phyloP scores from a whole-genome alignment of 2,329 filamentous ascomycete genomes.

The Aspergillus costaricaensis region DNA sequence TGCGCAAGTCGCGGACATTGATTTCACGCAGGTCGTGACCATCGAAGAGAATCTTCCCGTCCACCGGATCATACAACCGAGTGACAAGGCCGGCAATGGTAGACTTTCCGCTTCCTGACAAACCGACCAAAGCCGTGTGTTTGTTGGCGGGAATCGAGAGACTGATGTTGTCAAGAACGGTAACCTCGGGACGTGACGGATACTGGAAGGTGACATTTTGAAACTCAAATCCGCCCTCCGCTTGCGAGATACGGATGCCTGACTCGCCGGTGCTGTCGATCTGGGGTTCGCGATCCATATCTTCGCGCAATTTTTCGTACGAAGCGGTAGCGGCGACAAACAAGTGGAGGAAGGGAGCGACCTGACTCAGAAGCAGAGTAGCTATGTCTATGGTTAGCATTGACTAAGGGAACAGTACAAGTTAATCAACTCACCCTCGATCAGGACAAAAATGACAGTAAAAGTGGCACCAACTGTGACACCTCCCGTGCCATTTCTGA shows the following conservation, averaged over 20 bases:
- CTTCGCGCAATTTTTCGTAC: conserved; percentile 59
- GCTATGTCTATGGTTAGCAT: conserved; percentile 27
- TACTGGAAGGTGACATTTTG: conserved; percentile 34
- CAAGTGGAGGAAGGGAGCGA: conserved; percentile 46
- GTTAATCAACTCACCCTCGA: conserved; percentile 33
- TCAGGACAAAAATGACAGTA: conserved; percentile 43
- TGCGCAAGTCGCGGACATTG: conserved; percentile 31
- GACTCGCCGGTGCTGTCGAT: conserved; percentile 45
- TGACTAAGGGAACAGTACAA: background rate
- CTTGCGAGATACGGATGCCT: conserved; percentile 26
- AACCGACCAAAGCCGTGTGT: conserved; percentile 67
- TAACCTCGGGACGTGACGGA: conserved; percentile 44
- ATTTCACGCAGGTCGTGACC: conserved; percentile 39
- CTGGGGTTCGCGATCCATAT: conserved; percentile 55
- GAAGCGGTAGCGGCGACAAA: conserved; percentile 55
- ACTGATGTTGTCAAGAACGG: conserved; percentile 38
- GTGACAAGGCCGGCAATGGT: conserved; percentile 73
- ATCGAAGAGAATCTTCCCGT: conserved; percentile 42
- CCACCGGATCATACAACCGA: conserved; percentile 64
- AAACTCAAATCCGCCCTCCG: conserved; percentile 36
- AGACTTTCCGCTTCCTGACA: conserved; percentile 73
- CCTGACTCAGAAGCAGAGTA: conserved; percentile 41
- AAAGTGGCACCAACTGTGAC: conserved; percentile 39
- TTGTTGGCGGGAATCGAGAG: conserved; percentile 43
- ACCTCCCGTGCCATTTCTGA: conserved; percentile 20